Base-by-base conservation (phyloP, 2,329 filamentous ascomycete genomes). In the Byssoonygena ceratinophila region DNA sequence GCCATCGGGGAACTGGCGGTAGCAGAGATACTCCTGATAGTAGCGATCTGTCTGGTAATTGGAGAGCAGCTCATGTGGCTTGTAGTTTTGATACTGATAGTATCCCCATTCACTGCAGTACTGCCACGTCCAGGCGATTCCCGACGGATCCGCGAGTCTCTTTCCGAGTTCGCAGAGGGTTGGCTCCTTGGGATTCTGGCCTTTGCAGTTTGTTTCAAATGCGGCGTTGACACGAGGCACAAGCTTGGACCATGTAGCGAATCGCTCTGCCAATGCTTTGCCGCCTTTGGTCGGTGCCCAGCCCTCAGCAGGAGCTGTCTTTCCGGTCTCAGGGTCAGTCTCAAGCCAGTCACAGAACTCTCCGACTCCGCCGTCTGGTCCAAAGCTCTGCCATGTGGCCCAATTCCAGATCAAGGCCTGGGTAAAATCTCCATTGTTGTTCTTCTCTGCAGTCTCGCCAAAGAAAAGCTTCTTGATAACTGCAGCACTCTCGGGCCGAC, bases 81-180 rank as follows among this genome's bases (percentile, higher is more conserved):
- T 20, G 1, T 71, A 60, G 57, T 78, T 78, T 31, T 72, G 69
- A 48, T 66, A 67, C 59, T 75, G 73, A 59, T 71, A 74, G 61
- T 67, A 77, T 8, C 75, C 76, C 71, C 71, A 77, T 59, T 78
- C 68, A 1, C 71, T 74, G 61, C 76, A 79, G 59, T 72, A 74
- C 58, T 78, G 74, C 73, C 74, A 77, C 0, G 64, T 70, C 74
- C 74, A 77, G 46, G 64, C 62, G 55, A 76, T 73, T 1, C 54
- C 58, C 6, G 65, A 57, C 0, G 73, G 66, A 5, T 71, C 66
- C 1, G 59, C 59, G 40, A 66, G 31, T 3, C 55, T 56, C 16
- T 61, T 57, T 29, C 69, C 62, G 27, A 76, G 57, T 27, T 70
- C 59, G 56, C 74, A 76, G 1, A 65, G 58, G 0, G 60, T 50